Conservation (phyloP, 495 filamentous ascomycete genomes). For the Penicillium dipodomyicola region DNA sequence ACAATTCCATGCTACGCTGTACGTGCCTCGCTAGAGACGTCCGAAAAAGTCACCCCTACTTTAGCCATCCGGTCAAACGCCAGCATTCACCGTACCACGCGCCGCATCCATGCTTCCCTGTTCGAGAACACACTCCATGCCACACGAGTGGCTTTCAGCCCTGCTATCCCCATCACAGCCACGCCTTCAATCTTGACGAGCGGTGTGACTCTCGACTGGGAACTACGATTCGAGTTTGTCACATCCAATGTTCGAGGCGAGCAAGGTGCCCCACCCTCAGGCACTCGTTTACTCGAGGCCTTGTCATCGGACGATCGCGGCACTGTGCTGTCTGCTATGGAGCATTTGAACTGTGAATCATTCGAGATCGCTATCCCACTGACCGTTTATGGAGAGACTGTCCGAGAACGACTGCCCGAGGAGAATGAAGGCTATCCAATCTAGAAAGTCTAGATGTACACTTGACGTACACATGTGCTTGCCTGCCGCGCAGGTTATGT, state of each 20-base stretch:
- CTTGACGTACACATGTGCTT: not conserved
- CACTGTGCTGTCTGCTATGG: slow-evolving; percentile 64
- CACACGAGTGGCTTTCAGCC: slow-evolving; percentile 71
- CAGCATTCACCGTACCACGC: slow-evolving; percentile 80
- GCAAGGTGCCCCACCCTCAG: slow-evolving; percentile 33
- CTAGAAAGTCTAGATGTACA: slow-evolving; percentile 20
- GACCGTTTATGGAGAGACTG: slow-evolving; percentile 73
- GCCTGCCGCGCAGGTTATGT: slow-evolving; percentile 7
- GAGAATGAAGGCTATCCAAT: slow-evolving; percentile 50
- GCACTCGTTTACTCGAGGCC: slow-evolving; percentile 46
- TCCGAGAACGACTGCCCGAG: slow-evolving; percentile 42
- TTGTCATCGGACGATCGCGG: slow-evolving; percentile 73
- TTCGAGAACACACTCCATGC: slow-evolving; percentile 81
- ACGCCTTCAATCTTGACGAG: slow-evolving; percentile 89
- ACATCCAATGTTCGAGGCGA: slow-evolving; percentile 50
- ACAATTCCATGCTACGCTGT: slow-evolving; percentile 78
- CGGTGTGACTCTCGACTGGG: slow-evolving; percentile 82
- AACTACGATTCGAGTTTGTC: slow-evolving; percentile 84
- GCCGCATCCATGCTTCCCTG: slow-evolving; percentile 69
- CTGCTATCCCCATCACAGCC: slow-evolving; percentile 73
- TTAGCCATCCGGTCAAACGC: slow-evolving; percentile 81
- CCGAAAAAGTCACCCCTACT: slow-evolving; percentile 71
- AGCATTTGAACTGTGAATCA: slow-evolving; percentile 76
- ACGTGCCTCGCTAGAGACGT: slow-evolving; percentile 71
- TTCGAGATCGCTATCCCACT: slow-evolving; percentile 87